Evolutionary conservation across 2,329 filamentous ascomycete species (phyloP).

Genomic region (Polytolypa hystricis): DNA sequence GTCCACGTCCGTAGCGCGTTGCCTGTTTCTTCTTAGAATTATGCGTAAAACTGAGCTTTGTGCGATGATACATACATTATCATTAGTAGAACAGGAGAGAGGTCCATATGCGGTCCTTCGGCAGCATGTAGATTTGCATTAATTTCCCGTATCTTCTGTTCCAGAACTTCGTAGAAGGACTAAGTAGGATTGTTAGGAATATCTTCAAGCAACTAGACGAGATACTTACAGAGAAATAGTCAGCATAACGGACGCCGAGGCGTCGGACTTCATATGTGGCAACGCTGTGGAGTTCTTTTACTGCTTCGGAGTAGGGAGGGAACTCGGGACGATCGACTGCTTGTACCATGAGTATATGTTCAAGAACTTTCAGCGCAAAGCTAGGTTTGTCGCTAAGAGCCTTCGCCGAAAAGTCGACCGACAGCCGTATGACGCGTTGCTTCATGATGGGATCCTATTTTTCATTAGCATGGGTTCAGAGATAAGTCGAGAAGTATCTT

Average conservation of each 20-base stretch:
- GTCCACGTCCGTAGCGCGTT: slow-evolving; percentile 69
- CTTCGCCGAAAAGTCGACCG: slow-evolving; percentile 74
- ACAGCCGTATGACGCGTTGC: slow-evolving; percentile 68
- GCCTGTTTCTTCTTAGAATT: slow-evolving; percentile 41
- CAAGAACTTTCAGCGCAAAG: slow-evolving; percentile 81
- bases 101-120: slow-evolving; percentile 73
- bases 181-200: slow-evolving; percentile 22
- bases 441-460: slow-evolving; percentile 65
- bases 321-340: slow-evolving; percentile 61
- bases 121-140: slow-evolving; percentile 62
- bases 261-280: slow-evolving; percentile 81
- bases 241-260: slow-evolving; percentile 79
- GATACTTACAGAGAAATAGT: slow-evolving; percentile 61
- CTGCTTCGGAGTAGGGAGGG: slow-evolving; percentile 69
- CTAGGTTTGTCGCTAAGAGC: slow-evolving; percentile 64
- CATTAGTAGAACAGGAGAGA: slow-evolving; percentile 84
- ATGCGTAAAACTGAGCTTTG: too few species aligned
- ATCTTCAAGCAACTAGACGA: neutral
- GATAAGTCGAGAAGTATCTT: slow-evolving; percentile 9
- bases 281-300: slow-evolving; percentile 77
- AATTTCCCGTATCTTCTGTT: slow-evolving; percentile 66
- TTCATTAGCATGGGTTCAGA: neutral
- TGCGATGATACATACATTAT: slow-evolving; percentile 55
- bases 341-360: slow-evolving; percentile 79
- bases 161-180: slow-evolving; percentile 79